A percentile compares a stretch with the other conserved stretches of the same genome.
phyloP scores from a whole-genome alignment of 305 asterid species.

The Plantago coronopus region DNA sequence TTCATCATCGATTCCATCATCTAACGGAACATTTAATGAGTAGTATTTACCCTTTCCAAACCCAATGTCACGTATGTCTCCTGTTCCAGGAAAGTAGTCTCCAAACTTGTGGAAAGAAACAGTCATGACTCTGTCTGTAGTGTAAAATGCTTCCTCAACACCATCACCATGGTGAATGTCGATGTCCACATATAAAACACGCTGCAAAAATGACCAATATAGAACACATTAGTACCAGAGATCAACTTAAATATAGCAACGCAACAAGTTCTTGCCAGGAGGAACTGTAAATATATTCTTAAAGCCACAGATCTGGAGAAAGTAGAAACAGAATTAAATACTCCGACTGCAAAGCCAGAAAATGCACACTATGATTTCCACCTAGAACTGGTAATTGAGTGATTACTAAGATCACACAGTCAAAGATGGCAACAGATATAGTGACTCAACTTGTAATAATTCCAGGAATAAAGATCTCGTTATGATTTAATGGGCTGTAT shows the following conservation, averaged over 20 bases:
- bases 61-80: slow-evolving; percentile 57
- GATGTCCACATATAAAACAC: slow-evolving; percentile 58
- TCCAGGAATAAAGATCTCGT: neutral
- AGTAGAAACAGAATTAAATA: neutral
- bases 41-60: slow-evolving; percentile 56
- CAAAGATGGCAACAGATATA: no score
- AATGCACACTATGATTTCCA: neutral
- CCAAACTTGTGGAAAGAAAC: slow-evolving; percentile 64
- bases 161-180: slow-evolving; percentile 70
- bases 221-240: slow-evolving; percentile 13
- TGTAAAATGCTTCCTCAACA: slow-evolving; percentile 65
- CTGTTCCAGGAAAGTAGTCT: slow-evolving; percentile 65
- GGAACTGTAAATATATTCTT: neutral
- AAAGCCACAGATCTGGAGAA: neutral
- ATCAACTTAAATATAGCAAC: neutral
- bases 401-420: neutral
- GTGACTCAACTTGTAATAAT: neutral
- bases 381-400: neutral
- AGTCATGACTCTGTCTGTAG: slow-evolving; percentile 65
- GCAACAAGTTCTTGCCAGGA: neutral
- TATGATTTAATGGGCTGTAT: neutral
- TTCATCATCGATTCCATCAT: slow-evolving; percentile 62
- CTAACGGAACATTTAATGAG: slow-evolving; percentile 60
- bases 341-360: neutral
- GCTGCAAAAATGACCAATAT: slow-evolving; percentile 32